Base-by-base conservation (phyloP, 2,329 filamentous ascomycete species). In the Penicillium concentricum region DNA sequence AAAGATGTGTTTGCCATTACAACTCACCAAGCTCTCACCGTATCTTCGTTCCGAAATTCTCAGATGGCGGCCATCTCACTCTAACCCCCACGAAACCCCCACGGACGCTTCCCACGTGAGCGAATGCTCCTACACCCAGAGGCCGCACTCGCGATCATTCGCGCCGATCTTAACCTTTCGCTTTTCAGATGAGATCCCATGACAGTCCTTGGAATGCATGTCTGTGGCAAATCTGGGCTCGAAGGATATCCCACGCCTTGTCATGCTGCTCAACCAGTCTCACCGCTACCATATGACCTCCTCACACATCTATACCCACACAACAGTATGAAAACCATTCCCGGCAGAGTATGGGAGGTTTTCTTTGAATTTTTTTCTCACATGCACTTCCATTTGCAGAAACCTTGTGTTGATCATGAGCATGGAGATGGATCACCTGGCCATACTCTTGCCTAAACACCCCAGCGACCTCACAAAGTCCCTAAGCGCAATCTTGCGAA, bases 1-100 rank as follows among this genome's bases (percentile, higher is more conserved):
- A 76, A 39, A 16, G 15, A 24, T 28, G 34, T 15, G 18, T 54
- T 20, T 15, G 18, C 37, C 35, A 45, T 18, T 30, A 24, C 42
- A 20, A 20, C 20, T 16, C 30, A 35, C 13, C 34, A 45, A 30
- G 35, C 47, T 34, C 24, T n/a, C 28, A 52, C 16, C 32, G 16
- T 20, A 54, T 15, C 20, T 56, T 45, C 10, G 24, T 37, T 55
- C 20, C 39, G 48, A 35, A 28, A 44, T 32, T n/a, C 24, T 50
- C 41, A 35, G 22, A 42, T 22, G 48, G 46, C 48, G 30, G 32
- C 26, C 22, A 16, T 28, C n/a, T 30, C 28, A 51, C 38, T 34
- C 22, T 22, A 37, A 22, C 30, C 45, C 45, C 45, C n/a, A 42
- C 46, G 37, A 30, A 42, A 51, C 41, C 53, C 53, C 41, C 47